A percentile compares a stretch with the other conserved stretches of the same genome.
Evolutionary conservation across 2,329 filamentous ascomycete genomes (phyloP).

Genomic region (Chrysoporthe austroafricana): DNA sequence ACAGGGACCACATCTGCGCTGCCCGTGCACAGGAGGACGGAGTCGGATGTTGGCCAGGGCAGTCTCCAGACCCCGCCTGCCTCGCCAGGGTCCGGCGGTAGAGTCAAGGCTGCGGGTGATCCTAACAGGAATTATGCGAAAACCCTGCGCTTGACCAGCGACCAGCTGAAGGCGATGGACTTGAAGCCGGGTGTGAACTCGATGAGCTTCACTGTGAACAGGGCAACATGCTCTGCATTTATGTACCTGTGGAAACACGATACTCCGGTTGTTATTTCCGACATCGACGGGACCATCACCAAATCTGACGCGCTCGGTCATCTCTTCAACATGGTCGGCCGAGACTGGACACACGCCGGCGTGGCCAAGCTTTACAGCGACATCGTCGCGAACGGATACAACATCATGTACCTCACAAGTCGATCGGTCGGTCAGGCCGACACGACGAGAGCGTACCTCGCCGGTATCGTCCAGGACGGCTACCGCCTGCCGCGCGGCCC

Average conservation of each 20-base stretch:
- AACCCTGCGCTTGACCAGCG: constrained; percentile 90
- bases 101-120: constrained; percentile 45
- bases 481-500: constrained; percentile 87
- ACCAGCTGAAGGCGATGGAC: constrained; percentile 85
- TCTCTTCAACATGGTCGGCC: constrained; percentile 92
- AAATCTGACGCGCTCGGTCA: constrained; percentile 96
- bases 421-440: constrained; percentile 93
- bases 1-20: constrained; percentile 55
- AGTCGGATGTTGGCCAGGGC: constrained; percentile 65
- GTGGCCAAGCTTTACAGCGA: constrained; percentile 98
- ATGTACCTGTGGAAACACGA: constrained; percentile 96
- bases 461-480: constrained; percentile 85
- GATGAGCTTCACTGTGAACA: constrained; percentile 96
- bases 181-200: constrained; percentile 85
- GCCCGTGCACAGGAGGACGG: constrained; percentile 61
- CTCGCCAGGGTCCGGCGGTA: constrained; percentile 66
- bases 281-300: constrained; percentile 98
- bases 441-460: constrained; percentile 84
- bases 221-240: constrained; percentile 85
- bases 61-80: constrained; percentile 66
- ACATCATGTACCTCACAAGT: constrained; percentile 97
- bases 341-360: constrained; percentile 96
- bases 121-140: constrained; percentile 92
- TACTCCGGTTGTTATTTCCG: constrained; percentile 93
- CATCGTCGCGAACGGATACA: constrained; percentile 94